These are phyloP conservation scores for Chara braunii DNA, from an alignment of 139 green algal species.

Conservation along the genomic window DNA sequence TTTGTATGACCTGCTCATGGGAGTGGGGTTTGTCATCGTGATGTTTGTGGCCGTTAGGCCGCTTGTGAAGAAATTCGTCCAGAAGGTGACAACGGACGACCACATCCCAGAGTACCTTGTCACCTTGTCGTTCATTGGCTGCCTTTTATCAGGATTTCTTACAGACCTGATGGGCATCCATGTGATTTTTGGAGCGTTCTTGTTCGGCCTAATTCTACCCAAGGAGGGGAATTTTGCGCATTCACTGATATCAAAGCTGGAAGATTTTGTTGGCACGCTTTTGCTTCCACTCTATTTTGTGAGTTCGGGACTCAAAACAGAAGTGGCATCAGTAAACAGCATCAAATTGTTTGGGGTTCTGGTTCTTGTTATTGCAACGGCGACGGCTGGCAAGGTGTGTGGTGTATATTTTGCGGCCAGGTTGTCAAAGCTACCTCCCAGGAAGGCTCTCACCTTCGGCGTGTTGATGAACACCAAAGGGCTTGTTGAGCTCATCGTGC, in stretches of 20 bases:
- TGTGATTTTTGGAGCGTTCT: constrained; percentile 50
- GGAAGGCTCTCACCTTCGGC: not conserved
- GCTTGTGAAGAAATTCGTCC: constrained; percentile 14
- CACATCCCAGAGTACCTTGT: constrained; percentile 26
- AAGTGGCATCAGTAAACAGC: too few species aligned
- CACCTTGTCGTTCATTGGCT: constrained; percentile 13
- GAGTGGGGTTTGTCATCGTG: constrained; percentile 39
- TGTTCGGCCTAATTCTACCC: constrained; percentile 47
- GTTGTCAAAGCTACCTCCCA: not conserved
- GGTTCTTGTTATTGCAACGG: not conserved
- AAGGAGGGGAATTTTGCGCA: constrained; percentile 33
- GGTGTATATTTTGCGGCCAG: not conserved
- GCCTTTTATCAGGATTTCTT: constrained; percentile 27
- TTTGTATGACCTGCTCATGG: constrained; percentile 37
- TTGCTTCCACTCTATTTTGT: constrained; percentile 38
- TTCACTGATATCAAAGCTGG: constrained; percentile 38
- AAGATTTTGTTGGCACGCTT: constrained; percentile 36
- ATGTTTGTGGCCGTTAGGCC: constrained; percentile 41
- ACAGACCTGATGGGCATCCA: constrained; percentile 51
- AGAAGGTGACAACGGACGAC: constrained; percentile 6
- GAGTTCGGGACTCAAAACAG: too few species aligned
- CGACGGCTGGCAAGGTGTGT: not conserved
- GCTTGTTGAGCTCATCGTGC: not conserved
- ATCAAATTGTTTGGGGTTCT: not conserved
- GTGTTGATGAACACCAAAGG: constrained; percentile 3